Evolutionary conservation across 805 yeast species (phyloP), one percentile per base, ranked within the genome.

Genomic region (Candida maesae): DNA sequence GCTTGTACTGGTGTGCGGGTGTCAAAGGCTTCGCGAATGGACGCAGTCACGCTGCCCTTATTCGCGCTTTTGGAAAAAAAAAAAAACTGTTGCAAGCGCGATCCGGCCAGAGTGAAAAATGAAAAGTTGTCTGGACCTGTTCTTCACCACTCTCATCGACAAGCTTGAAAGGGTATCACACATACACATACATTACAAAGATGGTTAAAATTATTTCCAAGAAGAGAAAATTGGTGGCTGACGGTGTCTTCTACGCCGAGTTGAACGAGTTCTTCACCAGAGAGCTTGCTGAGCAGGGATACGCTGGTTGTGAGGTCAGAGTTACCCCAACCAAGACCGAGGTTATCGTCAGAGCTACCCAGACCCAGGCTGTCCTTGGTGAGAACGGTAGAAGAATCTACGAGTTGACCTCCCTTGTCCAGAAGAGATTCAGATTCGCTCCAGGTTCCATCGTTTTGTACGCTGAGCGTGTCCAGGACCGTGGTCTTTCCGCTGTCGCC

Each of bases 221-320:
- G 79, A 91, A 88, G 80, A 90, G 97, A 87, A 90, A 90, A 90
- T 85, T 90, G 70, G 98, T 93, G 71, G 96, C 96, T 75, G 99
- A 93, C 82, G 99, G 99, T 87, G 99, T 93, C 67, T 88, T 93
- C 83, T 93, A 84, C 95, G 99, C 99, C 74, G 99, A 93, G 80
- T 79, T 93, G 69, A 93, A 93, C 83, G 99, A 93, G 80, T 93
- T 93, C 93, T 93, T 93, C 89, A 88, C 97, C 82, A 91, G 99
- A 81, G 99, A 93, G 77, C 85, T 93, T 68, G 96, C 99, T 64
- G 99, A 93, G 80, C 96, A 93, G 78, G 99, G 99, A 71, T 93
- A 93, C 83, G 93, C 99, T 65, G 99, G 99, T 79, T 96, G 93
- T 67, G 99, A 93, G 79, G 96, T 93, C 72, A 87, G 98, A 79